phyloP scores from a whole-genome alignment of 176 grass and related monocot species.

The Eleusine indica region DNA sequence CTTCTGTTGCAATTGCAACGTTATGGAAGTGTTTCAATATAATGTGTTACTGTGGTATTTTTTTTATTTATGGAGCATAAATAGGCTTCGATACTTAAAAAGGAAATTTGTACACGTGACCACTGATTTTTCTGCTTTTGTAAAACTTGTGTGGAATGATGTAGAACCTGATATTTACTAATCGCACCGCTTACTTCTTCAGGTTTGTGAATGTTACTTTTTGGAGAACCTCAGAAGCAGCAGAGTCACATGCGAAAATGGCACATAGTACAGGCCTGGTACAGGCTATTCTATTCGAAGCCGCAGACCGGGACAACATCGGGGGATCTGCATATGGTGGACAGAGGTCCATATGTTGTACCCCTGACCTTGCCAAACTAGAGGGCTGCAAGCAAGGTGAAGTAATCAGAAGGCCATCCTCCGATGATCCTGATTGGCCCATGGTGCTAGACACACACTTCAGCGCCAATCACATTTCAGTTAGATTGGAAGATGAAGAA shows the following conservation, averaged over 20 bases:
- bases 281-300: slow-evolving; percentile 96
- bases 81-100: background rate
- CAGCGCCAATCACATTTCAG: slow-evolving; percentile 60
- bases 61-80: background rate
- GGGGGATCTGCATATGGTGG: slow-evolving; percentile 98
- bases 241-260: slow-evolving; percentile 77
- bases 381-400: slow-evolving; percentile 96
- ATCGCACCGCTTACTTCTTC: slow-evolving; percentile 16
- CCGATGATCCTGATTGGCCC: slow-evolving; percentile 80
- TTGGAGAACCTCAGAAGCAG: slow-evolving; percentile 72
- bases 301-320: slow-evolving; percentile 87
- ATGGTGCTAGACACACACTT: slow-evolving; percentile 75
- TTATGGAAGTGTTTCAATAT: background rate
- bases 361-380: slow-evolving; percentile 92
- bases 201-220: slow-evolving; percentile 92
- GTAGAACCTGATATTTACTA: background rate
- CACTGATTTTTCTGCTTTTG: background rate
- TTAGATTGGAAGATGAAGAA: slow-evolving; percentile 55
- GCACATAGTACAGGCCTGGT: slow-evolving; percentile 86
- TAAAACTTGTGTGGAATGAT: background rate
- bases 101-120: background rate
- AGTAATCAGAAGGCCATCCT: slow-evolving; percentile 83
- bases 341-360: slow-evolving; percentile 97
- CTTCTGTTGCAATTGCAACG: background rate
- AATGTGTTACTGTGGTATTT: background rate